Evolutionary conservation across 2,329 filamentous ascomycete species (phyloP).

Genomic region (Pseudogymnoascus sp.): DNA sequence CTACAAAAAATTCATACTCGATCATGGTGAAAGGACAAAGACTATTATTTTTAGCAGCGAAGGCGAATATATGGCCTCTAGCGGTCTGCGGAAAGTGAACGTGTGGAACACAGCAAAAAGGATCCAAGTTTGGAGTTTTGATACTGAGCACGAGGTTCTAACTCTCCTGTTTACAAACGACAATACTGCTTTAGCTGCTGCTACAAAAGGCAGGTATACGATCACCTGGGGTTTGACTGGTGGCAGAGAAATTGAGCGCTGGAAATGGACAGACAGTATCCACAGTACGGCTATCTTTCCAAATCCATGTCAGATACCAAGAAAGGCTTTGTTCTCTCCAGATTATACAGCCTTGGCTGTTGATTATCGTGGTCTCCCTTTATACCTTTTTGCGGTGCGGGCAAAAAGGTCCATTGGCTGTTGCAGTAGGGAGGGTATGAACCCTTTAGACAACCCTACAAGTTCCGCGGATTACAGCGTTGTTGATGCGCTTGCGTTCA

Average conservation of each 20-base stretch:
- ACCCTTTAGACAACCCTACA: constrained; percentile 4
- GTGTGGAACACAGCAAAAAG: constrained; percentile 20
- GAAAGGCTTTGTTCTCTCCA: constrained; percentile 12
- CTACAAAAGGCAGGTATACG: constrained; percentile 16
- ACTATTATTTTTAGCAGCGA: constrained; percentile 22
- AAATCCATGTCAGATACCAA: background rate
- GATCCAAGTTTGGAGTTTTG: constrained; percentile 15
- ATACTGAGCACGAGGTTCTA: constrained; percentile 13
- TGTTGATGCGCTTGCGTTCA: background rate
- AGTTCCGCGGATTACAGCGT: background rate
- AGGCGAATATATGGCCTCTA: constrained; percentile 22
- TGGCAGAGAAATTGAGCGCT: background rate
- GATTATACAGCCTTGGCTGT: constrained; percentile 6
- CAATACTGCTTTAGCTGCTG: constrained; percentile 15
- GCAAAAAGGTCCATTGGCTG: constrained; percentile 19
- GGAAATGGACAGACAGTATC: background rate
- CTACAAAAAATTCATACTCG: constrained; percentile 15
- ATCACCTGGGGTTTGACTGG: constrained; percentile 14
- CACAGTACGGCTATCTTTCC: background rate
- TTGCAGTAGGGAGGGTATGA: constrained; percentile 18
- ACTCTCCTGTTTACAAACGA: constrained; percentile 14
- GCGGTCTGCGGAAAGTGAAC: constrained; percentile 13
- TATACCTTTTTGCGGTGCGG: constrained; percentile 15
- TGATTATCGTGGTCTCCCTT: constrained; percentile 9
- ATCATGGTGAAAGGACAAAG: constrained; percentile 22